Conservation (phyloP, 2,329 filamentous ascomycete genomes). For the Dothiorella sarmentorum region DNA sequence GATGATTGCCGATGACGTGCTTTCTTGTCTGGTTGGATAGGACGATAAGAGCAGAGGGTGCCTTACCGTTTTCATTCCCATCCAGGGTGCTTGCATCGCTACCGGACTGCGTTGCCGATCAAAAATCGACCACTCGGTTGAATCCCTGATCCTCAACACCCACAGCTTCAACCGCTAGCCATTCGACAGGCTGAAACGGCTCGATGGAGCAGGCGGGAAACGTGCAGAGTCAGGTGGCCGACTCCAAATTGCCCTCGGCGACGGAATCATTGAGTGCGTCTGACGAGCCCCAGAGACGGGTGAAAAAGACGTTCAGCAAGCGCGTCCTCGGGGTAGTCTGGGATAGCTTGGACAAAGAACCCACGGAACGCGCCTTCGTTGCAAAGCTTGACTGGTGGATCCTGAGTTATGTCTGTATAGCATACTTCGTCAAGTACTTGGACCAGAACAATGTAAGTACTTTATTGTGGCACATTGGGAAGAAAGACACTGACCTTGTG, state of each 20-base stretch:
- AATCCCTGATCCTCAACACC: too few species aligned
- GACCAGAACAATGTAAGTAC: constrained; percentile 18
- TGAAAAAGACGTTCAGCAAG: neutral
- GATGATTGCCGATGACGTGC: neutral
- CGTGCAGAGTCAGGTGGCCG: neutral
- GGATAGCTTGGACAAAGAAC: neutral
- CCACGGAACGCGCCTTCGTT: neutral
- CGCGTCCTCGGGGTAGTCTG: neutral
- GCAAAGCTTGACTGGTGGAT: constrained; percentile 14
- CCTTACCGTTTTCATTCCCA: neutral
- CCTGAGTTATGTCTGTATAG: constrained; percentile 9
- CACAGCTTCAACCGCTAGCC: too few species aligned
- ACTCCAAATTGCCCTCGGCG: neutral
- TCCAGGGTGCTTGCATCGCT: neutral
- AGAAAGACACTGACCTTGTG: neutral
- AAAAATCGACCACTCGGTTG: too few species aligned
- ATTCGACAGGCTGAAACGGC: neutral
- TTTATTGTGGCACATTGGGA: neutral
- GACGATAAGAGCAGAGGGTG: neutral
- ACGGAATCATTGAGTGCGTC: neutral
- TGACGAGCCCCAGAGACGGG: neutral
- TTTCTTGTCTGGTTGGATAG: neutral
- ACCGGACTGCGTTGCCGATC: neutral
- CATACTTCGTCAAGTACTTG: constrained; percentile 35
- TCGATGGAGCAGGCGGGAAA: neutral